These are phyloP conservation scores for Penicillium arizonense DNA, from an alignment of 495 filamentous ascomycete species.

Conservation along the genomic window DNA sequence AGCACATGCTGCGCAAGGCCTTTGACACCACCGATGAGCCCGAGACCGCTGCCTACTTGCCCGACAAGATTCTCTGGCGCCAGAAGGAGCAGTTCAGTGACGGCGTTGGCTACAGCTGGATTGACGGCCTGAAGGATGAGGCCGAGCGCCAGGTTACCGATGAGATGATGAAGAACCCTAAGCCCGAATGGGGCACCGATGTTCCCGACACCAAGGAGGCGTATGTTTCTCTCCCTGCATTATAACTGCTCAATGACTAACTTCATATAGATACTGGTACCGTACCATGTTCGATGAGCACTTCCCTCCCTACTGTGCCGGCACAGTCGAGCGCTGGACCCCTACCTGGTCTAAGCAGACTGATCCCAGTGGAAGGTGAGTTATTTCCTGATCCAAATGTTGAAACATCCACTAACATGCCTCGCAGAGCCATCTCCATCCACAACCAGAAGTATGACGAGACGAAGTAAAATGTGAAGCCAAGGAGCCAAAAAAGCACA, in stretches of 20 bases:
- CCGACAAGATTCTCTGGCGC: constrained; percentile 91
- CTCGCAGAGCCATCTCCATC: constrained; percentile 62
- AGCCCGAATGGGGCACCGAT: constrained; percentile 90
- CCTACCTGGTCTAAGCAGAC: constrained; percentile 97
- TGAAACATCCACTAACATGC: constrained; percentile 13
- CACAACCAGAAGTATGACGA: constrained; percentile 67
- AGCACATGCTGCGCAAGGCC: constrained; percentile 94
- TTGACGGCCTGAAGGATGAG: constrained; percentile 92
- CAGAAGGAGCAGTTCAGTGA: constrained; percentile 99
- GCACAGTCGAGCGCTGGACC: constrained; percentile 93
- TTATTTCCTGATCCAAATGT: constrained; percentile 6
- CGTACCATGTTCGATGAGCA: constrained; percentile 97
- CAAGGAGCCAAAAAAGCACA: constrained; percentile 11
- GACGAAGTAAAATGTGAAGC: constrained; percentile 27
- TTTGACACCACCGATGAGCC: constrained; percentile 92
- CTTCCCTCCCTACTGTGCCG: constrained; percentile 88
- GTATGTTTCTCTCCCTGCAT: constrained; percentile 46
- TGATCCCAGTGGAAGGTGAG: constrained; percentile 89
- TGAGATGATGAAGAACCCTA: constrained; percentile 96
- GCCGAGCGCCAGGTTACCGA: constrained; percentile 86
- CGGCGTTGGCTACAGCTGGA: constrained; percentile 98
- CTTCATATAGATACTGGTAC: constrained; percentile 82
- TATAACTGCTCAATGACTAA: constrained; percentile 11
- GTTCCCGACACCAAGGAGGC: constrained; percentile 96
- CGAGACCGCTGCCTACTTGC: constrained; percentile 75